Conservation (phyloP, 768 basidiomycete species). For the Boletus sp. region DNA sequence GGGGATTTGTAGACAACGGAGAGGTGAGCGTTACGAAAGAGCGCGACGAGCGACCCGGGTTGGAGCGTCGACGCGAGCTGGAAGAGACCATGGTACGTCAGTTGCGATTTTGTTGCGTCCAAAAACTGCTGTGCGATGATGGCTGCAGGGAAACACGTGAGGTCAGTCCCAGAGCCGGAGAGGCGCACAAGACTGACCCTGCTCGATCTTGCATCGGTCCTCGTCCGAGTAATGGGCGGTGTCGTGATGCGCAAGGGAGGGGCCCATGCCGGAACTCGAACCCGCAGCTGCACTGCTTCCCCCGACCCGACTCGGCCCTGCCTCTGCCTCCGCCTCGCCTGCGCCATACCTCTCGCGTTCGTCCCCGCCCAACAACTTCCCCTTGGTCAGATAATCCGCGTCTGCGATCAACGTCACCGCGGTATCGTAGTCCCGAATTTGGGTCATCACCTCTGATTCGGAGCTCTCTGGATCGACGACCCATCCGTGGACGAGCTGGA, state of each 20-base stretch:
- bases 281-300: neutral
- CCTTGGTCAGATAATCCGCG: constrained; percentile 72
- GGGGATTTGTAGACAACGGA: too few species aligned
- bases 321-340: constrained; percentile 2
- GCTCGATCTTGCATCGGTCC: constrained; percentile 62
- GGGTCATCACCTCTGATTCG: constrained; percentile 54
- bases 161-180: too few species aligned
- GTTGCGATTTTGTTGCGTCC: too few species aligned
- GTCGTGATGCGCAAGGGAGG: neutral
- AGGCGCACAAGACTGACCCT: constrained; percentile 48
- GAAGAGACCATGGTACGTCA: too few species aligned
- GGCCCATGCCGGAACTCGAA: constrained; percentile 6
- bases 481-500: constrained; percentile 89
- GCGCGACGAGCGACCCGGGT: too few species aligned
- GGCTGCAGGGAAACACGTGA: too few species aligned
- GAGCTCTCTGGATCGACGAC: constrained; percentile 42
- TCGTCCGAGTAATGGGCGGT: constrained; percentile 43
- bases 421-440: constrained; percentile 66
- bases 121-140: too few species aligned
- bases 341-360: neutral
- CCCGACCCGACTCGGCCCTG: constrained; percentile 10
- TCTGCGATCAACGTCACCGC: constrained; percentile 75
- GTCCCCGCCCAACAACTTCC: constrained; percentile 44
- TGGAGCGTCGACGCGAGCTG: too few species aligned
- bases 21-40: too few species aligned